Base-by-base conservation (phyloP, 129 eudicot species). In the Gnaphalium uliginosum region DNA sequence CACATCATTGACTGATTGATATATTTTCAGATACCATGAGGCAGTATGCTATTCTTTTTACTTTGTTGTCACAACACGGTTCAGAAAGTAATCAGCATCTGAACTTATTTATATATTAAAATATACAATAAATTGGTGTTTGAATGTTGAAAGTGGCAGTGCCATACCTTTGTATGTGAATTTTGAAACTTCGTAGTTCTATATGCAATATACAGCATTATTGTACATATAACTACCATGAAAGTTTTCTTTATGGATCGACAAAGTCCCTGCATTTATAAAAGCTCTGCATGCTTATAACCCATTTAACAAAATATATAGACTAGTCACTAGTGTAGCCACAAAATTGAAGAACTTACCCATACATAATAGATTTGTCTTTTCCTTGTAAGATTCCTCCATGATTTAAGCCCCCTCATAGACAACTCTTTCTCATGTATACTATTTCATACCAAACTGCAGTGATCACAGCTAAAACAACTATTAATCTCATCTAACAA, bases 181-280 rank as follows among this genome's bases (percentile, higher is more conserved):
- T 83, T 81, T 78, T 94, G 98, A 78, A 81, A 94, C 57, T 77
- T 86, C 46, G 97, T 85, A 64, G 93, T 90, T 86, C 90, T 94
- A 80, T 85, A 94, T 41, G 89, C 90, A 77, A 90, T 76, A 86
- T 85, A 90, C 75, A 94, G 75, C 92, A 90, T 81, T 33, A 83
- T 80, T 84, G 85, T 84, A 78, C 91, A 89, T 30, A 89, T 35
- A 82, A 87, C 72, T 79, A 83, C 92, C 90, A 89, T 68, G 83
- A 94, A 87, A 4, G 90, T 79, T 71, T 75, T 90, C 97, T 88
- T 85, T 76, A 71, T 87, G 71, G 81, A 66, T 78, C 78, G 79
- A 73, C 77, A 88, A 66, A 70, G 69, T 78, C 90, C 94, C 96
- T 93, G 90, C 85, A 72, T 66, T 56, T 73, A 70, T 25, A 14